Evolutionary conservation across 495 filamentous ascomycete genomes (phyloP).

Genomic region (Penicillium canescens): DNA sequence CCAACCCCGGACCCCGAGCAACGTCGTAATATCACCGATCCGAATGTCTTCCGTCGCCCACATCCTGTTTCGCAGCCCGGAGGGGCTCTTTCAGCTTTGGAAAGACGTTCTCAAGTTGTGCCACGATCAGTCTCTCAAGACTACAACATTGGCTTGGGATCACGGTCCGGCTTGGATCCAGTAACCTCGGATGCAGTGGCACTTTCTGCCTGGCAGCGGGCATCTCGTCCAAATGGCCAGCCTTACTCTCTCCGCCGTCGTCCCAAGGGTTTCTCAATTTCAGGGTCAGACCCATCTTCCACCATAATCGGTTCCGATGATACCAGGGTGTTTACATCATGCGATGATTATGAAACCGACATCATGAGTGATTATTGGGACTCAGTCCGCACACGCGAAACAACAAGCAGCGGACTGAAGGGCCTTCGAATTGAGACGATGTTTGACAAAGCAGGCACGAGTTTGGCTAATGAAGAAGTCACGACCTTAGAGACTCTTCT

Average conservation of each 20-base stretch:
- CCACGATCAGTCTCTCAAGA: conserved; percentile 31
- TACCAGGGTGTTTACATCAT: conserved; percentile 68
- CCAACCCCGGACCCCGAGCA: conserved; percentile 21
- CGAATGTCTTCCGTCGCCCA: conserved; percentile 37
- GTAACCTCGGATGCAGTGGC: conserved; percentile 33
- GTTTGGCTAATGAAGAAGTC: conserved; percentile 56
- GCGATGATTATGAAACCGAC: conserved; percentile 85
- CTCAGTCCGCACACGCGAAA: conserved; percentile 80
- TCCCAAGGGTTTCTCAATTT: conserved; percentile 47
- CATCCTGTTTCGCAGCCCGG: conserved; percentile 24
- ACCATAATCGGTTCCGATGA: conserved; percentile 87
- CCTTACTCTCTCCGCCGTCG: conserved; percentile 34
- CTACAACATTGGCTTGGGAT: conserved; percentile 21
- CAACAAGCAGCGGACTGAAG: conserved; percentile 55
- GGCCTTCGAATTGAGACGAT: conserved; percentile 76
- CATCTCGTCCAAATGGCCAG: conserved; percentile 11
- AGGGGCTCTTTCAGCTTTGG: conserved; percentile 12
- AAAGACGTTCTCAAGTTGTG: conserved; percentile 8
- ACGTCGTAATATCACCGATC: conserved; percentile 46
- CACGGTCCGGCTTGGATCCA: conserved; percentile 16
- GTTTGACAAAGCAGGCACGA: conserved; percentile 75
- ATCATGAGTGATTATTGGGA: conserved; percentile 92
- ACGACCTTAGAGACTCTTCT: conserved; percentile 56
- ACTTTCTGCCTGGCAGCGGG: conserved; percentile 27
- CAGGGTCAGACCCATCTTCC: conserved; percentile 71